Percentiles rank a stretch among this genome's conserved stretches.
Conservation (phyloP, 257 asterid species). For the Fraxinus pennsylvanica region DNA sequence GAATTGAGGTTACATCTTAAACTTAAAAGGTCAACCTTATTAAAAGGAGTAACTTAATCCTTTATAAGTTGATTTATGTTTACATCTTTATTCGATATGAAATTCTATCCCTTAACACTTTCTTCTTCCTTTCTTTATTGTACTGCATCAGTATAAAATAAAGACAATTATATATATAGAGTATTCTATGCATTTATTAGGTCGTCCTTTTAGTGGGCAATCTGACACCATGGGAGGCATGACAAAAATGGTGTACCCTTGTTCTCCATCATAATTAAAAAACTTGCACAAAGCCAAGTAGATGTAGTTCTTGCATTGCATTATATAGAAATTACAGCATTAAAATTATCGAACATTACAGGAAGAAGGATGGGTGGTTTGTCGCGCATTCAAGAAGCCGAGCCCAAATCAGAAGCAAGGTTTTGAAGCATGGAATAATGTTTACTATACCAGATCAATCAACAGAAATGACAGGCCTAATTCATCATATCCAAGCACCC, state of each 20-base stretch:
- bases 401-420: conserved; percentile 73
- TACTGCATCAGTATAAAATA: background rate
- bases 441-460: conserved; percentile 35
- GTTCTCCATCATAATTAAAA: background rate
- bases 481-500: conserved; percentile 38
- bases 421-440: conserved; percentile 50
- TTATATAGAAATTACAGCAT: background rate
- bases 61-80: too few species aligned
- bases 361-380: conserved; percentile 98
- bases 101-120: background rate
- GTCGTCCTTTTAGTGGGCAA: background rate
- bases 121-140: background rate
- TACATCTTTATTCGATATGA: too few species aligned
- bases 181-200: background rate
- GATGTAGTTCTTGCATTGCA: background rate
- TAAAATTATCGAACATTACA: conserved; percentile 16
- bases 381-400: conserved; percentile 87
- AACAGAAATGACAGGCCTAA: conserved; percentile 30
- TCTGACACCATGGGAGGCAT: background rate
- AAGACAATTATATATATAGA: background rate
- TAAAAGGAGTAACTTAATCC: too few species aligned
- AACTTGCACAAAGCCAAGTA: background rate
- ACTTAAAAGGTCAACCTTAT: too few species aligned
- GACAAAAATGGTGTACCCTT: background rate
- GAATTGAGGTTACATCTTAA: too few species aligned